Conservation (phyloP, 1,284 basidiomycete species). For the Lignosus rhinocerotis region DNA sequence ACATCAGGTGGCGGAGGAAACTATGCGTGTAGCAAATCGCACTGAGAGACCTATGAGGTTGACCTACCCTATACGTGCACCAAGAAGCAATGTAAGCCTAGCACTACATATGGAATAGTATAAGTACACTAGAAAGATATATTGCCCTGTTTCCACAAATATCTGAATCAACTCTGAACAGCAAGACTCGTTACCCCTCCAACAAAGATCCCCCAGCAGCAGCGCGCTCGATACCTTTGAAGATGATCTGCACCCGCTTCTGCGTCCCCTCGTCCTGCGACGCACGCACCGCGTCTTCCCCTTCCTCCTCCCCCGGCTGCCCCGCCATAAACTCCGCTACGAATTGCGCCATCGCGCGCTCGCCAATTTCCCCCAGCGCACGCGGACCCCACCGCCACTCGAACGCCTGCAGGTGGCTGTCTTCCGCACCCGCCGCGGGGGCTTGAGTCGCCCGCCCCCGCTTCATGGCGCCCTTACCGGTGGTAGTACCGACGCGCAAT, state of each 20-base stretch:
- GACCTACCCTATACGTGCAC: no score
- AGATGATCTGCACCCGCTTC: constrained; percentile 45
- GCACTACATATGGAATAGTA: neutral
- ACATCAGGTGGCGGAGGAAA: no score
- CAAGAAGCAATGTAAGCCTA: neutral
- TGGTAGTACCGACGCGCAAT: constrained; percentile 44
- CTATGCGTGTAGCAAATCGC: no score
- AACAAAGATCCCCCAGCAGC: constrained; percentile 55
- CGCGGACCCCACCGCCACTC: constrained; percentile 82
- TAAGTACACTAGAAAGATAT: neutral
- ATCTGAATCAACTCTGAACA: no score
- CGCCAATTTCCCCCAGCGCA: constrained; percentile 73
- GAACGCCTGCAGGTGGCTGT: constrained; percentile 52
- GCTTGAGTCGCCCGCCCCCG: constrained; percentile 53
- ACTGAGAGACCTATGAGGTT: no score
- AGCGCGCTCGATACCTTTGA: constrained; percentile 60
- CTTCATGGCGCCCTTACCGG: constrained; percentile 39
- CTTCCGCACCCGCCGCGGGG: constrained; percentile 38
- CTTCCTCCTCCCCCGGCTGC: constrained; percentile 36
- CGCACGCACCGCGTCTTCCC: constrained; percentile 45
- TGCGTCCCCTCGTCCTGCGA: constrained; percentile 34
- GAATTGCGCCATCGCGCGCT: constrained; percentile 62
- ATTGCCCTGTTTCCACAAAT: no score
- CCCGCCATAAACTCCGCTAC: constrained; percentile 76
- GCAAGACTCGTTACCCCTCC: constrained; percentile 24